Base-by-base conservation (phyloP, 352 stramenopile species). In the Thraustochytrium striatum region DNA sequence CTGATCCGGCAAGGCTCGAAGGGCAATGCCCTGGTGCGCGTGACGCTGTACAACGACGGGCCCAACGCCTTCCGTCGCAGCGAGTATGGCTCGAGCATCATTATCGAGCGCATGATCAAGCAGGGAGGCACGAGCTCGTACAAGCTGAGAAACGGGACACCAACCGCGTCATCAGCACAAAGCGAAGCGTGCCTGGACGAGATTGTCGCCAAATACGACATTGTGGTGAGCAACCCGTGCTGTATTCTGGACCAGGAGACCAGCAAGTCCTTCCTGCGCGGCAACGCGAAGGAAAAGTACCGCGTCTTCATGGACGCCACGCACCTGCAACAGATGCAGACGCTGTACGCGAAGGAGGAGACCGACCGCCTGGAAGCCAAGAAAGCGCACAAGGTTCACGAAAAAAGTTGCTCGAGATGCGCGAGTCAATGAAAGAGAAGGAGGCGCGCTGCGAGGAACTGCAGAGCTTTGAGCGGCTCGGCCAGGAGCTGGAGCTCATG, bases 211-310 rank as follows among this genome's bases (percentile, higher is more conserved):
- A 88, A 96, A 39, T 80, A 84, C n/a, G 89, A 89, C 72, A 97
- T 91, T 70, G 85, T 88, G 84, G 95, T 97, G 21, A 94, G 98
- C 75, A 99, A 99, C 87, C 95, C 95, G 41, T 97, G 96, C 35
- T 92, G 92, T 2, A 93, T 98, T 43, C 83, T 98, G 47, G 94
- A 98, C 84, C 95, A 99, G 83, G 95, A 98, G 85, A 97, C 98
- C 72, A 93, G 94, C 19, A 98, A 98, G 84, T 89, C 97, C 69
- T 99, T 99, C 82, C 83, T 98, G 30, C 96, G 94, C 32, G 94
- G 94, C 44, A 97, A 95, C 72, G 83, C 89, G 2, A 85, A 88
- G 19, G 93, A 98, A 52, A 99, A 99, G 82, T 99, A 98, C 87
- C 89, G 88, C 33, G 98, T 99, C 83, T 99, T 98, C 72, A 87